phyloP scores from a whole-genome alignment of 2,329 filamentous ascomycete species.

The Coleophoma eucalyptorum region DNA sequence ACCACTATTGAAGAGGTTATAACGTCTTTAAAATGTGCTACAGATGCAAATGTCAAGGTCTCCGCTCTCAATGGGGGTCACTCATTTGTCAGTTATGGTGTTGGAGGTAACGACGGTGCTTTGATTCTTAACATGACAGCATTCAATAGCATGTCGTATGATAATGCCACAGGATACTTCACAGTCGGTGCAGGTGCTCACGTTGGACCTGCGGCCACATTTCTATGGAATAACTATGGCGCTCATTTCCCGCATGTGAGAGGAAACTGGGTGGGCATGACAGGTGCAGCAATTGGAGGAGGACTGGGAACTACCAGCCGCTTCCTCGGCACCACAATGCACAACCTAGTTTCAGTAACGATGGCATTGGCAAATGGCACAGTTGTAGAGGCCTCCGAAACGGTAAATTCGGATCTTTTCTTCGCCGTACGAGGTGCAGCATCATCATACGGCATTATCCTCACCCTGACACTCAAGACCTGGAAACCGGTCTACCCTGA shows the following conservation, averaged over 20 bases:
- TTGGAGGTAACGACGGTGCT: slow-evolving; percentile 31
- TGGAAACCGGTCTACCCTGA: neutral
- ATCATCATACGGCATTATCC: neutral
- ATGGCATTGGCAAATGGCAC: slow-evolving; percentile 24
- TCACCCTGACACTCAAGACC: neutral
- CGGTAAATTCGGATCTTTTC: slow-evolving; percentile 23
- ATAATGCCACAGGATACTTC: slow-evolving; percentile 30
- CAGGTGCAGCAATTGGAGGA: slow-evolving; percentile 3
- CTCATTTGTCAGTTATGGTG: slow-evolving; percentile 45
- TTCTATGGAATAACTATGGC: neutral
- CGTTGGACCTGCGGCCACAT: neutral
- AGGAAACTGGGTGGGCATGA: slow-evolving; percentile 1
- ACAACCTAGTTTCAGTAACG: slow-evolving; percentile 4
- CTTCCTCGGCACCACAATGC: neutral
- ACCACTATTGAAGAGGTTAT: slow-evolving; percentile 26
- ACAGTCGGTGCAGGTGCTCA: slow-evolving; percentile 5
- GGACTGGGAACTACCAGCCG: neutral
- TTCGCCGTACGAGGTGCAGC: slow-evolving; percentile 26
- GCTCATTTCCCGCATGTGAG: slow-evolving; percentile 1
- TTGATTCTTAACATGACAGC: slow-evolving; percentile 15
- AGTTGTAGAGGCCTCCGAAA: slow-evolving; percentile 12
- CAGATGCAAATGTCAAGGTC: slow-evolving; percentile 35
- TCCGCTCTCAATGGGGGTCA: slow-evolving; percentile 47
- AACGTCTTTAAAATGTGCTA: slow-evolving; percentile 40
- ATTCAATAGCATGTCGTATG: slow-evolving; percentile 38